Evolutionary conservation across 2,329 filamentous ascomycete species (phyloP).

Genomic region (Diatrype stigma): DNA sequence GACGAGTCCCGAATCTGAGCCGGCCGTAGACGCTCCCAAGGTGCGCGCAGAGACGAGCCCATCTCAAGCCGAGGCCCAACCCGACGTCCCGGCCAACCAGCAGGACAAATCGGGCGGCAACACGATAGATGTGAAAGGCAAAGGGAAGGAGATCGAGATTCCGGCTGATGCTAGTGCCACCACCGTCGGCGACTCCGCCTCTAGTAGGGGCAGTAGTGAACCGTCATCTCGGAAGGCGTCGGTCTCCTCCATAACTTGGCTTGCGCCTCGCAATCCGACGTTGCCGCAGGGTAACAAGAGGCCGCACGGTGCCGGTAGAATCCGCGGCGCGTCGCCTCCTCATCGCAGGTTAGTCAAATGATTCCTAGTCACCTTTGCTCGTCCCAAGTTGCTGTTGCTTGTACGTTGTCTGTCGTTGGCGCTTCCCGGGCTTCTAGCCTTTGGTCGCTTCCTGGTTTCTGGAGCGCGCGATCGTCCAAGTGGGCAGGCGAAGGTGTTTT

Average conservation of each 20-base stretch:
- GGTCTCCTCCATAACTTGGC: conserved; percentile 44
- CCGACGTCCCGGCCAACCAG: conserved; percentile 1
- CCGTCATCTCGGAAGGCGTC: conserved; percentile 41
- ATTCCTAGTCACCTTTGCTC: conserved; percentile 1
- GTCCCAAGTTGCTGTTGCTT: not conserved
- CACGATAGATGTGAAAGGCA: conserved; percentile 9
- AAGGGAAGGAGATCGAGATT: conserved; percentile 22
- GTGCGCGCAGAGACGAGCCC: conserved; percentile 9
- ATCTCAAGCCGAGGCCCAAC: conserved; percentile 7
- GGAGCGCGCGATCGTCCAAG: not conserved
- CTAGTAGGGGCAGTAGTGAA: conserved; percentile 30
- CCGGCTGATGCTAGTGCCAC: conserved; percentile 28
- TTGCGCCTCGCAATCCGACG: conserved; percentile 36
- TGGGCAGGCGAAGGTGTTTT: not conserved
- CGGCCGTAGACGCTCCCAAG: conserved; percentile 4
- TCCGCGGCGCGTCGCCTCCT: conserved; percentile 44
- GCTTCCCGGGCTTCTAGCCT: not conserved
- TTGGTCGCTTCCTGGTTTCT: not conserved
- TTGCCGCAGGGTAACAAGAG: conserved; percentile 47
- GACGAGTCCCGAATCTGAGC: conserved; percentile 5
- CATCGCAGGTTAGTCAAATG: conserved; percentile 41
- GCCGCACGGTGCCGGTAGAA: conserved; percentile 37
- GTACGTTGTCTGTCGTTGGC: not conserved
- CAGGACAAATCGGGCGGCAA: not conserved
- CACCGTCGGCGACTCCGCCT: conserved; percentile 31